Evolutionary conservation across 805 yeast genomes (phyloP).

Genomic region (Kodamaea restingae): DNA sequence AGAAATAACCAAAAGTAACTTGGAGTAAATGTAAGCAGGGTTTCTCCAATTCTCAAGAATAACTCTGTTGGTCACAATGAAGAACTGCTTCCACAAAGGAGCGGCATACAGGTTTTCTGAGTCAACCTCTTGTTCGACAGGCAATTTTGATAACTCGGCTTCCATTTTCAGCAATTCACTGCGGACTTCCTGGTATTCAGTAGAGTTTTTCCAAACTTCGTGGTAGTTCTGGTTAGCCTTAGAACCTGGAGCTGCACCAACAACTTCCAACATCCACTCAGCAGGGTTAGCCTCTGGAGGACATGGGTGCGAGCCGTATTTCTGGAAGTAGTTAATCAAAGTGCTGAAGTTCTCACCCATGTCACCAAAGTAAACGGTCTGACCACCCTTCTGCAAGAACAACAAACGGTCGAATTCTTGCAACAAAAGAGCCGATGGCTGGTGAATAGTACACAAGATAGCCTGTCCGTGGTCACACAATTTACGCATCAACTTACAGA

Average conservation of each 20-base stretch:
- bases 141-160: constrained; percentile 39
- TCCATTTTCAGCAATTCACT: constrained; percentile 64
- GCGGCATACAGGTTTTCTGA: constrained; percentile 28
- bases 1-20: constrained; percentile 50
- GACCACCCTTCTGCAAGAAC: constrained; percentile 48
- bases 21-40: constrained; percentile 47
- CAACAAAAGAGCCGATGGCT: constrained; percentile 77
- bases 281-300: constrained; percentile 38
- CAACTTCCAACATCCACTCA: constrained; percentile 88
- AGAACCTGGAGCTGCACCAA: constrained; percentile 80
- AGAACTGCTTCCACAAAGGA: constrained; percentile 23
- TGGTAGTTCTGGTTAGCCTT: constrained; percentile 68
- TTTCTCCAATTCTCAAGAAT: constrained; percentile 33
- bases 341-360: constrained; percentile 29
- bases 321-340: constrained; percentile 33
- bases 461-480: constrained; percentile 41
- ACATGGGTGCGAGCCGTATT: constrained; percentile 36
- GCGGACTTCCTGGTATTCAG: constrained; percentile 55
- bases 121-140: constrained; percentile 19
- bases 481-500: constrained; percentile 38
- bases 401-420: constrained; percentile 74
- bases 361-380: constrained; percentile 42
- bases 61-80: constrained; percentile 29
- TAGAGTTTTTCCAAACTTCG: constrained; percentile 73
- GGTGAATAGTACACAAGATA: constrained; percentile 63